Base-by-base conservation (phyloP, 176 grass and related monocot species). In the Panicum miliaceum region DNA sequence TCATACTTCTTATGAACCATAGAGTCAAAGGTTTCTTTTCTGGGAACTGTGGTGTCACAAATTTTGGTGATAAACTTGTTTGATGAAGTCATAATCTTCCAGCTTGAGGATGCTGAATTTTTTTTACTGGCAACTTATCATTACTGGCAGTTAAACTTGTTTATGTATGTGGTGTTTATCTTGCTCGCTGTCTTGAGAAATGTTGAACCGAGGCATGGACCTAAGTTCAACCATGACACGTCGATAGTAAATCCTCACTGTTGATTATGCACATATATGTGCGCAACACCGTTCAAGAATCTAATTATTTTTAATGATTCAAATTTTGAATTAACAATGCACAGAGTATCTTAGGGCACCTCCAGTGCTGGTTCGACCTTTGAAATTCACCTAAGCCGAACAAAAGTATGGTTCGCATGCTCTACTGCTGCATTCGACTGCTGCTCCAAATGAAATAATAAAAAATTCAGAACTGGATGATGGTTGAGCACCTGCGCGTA, bases 1-100 rank as follows among this genome's bases (percentile, higher is more conserved):
- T 6, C 41, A 41, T 41, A n/a, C 73, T 82, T 82, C 52, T 71
- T 83, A 64, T 62, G 18, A 75, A 56, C 20, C 51, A 5, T 57
- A 51, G 50, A 57, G 32, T 76, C 36, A 9, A 65, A 22, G 42
- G 3, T 19, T 41, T 86, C n/a, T 73, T 19, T 36, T 19, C 11
- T 75, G 40, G 25, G 57, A 73, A 69, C 45, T 59, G 40, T 61
- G 29, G 5, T 22, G 15, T 73, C 59, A 27, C 53, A 59, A 25
- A 20, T 52, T 56, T 75, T 35, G 1, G 19, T 68, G 48, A 12
- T 75, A 48, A 45, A 35, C 20, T 66, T 56, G 40, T 6, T n/a
- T 3, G 4, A 36, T 8, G 64, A 45, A 66, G 3, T 7, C 6
- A 65, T 47, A 70, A 70, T 47, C 9, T 69, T 3, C 40, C 27